Evolutionary conservation across 495 filamentous ascomycete genomes (phyloP).

Genomic region (Hypoxylon subgilvum): DNA sequence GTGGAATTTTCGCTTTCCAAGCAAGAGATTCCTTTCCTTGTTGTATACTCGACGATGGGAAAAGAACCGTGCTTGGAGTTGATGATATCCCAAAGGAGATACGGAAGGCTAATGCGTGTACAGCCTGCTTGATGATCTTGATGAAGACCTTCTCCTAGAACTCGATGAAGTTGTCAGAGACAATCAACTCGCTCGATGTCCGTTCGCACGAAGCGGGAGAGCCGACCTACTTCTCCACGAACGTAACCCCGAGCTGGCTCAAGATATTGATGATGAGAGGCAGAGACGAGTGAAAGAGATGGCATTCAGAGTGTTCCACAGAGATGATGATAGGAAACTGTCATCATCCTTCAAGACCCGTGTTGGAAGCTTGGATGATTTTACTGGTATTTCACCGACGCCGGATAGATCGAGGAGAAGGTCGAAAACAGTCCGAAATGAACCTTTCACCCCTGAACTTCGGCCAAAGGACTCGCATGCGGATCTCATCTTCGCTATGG

Average conservation of each 20-base stretch:
- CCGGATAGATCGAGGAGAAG: conserved; percentile 59
- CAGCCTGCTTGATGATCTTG: conserved; percentile 77
- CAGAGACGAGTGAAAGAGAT: conserved; percentile 56
- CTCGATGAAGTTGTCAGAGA: conserved; percentile 78
- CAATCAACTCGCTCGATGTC: conserved; percentile 78
- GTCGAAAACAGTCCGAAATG: conserved; percentile 53
- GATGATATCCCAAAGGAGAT: no score
- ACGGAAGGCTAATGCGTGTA: conserved; percentile 6
- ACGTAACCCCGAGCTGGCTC: conserved; percentile 65
- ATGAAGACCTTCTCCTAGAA: conserved; percentile 77
- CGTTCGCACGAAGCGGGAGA: conserved; percentile 75
- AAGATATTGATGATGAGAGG: conserved; percentile 60
- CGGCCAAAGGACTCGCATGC: conserved; percentile 65
- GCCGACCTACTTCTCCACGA: conserved; percentile 73
- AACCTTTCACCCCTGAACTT: conserved; percentile 64
- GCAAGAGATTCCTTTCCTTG: no score
- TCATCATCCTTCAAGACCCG: conserved; percentile 55
- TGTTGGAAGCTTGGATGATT: conserved; percentile 63
- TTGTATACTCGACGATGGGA: no score
- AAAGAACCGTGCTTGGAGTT: no score
- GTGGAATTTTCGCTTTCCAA: not conserved
- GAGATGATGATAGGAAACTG: conserved; percentile 63
- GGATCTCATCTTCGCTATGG: conserved; percentile 96
- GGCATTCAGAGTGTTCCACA: conserved; percentile 63
- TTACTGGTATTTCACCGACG: conserved; percentile 55